phyloP scores from a whole-genome alignment of 345 rosid species.

The Trapa bicornis region DNA sequence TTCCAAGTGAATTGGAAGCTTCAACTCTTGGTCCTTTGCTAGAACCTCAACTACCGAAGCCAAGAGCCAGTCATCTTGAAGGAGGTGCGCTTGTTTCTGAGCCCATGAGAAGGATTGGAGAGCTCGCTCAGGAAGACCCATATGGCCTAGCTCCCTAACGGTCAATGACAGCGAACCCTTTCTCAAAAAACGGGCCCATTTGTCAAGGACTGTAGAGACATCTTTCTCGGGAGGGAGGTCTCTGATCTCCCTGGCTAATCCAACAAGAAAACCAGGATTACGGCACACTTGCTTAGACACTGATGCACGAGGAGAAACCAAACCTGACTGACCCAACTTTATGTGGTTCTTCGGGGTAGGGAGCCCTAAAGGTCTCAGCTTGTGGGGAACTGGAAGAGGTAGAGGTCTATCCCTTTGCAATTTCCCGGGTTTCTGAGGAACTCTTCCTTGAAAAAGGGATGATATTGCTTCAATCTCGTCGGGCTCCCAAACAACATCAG shows the following conservation, averaged over 20 bases:
- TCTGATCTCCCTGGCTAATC: conserved; percentile 59
- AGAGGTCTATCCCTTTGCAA: conserved; percentile 48
- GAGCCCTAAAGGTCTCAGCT: conserved; percentile 49
- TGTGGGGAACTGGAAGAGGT: conserved; percentile 71
- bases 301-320: conserved; percentile 25
- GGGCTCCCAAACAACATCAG: conserved; percentile 44
- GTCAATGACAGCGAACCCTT: conserved; percentile 68
- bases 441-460: conserved; percentile 60
- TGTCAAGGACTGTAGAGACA: conserved; percentile 44
- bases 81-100: conserved; percentile 47
- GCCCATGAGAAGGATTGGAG: conserved; percentile 81
- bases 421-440: conserved; percentile 63
- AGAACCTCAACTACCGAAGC: conserved; percentile 64
- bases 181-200: conserved; percentile 43
- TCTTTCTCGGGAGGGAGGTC: conserved; percentile 29
- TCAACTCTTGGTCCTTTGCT: conserved; percentile 47
- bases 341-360: conserved; percentile 46
- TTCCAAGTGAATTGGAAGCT: conserved; percentile 40
- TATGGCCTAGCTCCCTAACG: conserved; percentile 66
- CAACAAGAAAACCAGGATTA: conserved; percentile 48
- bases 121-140: conserved; percentile 71
- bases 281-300: conserved; percentile 32
- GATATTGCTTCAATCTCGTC: conserved; percentile 66
- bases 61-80: conserved; percentile 56
- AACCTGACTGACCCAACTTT: conserved; percentile 12